phyloP scores from a whole-genome alignment of 768 basidiomycete genomes.

The Leccinum pellstonianum region DNA sequence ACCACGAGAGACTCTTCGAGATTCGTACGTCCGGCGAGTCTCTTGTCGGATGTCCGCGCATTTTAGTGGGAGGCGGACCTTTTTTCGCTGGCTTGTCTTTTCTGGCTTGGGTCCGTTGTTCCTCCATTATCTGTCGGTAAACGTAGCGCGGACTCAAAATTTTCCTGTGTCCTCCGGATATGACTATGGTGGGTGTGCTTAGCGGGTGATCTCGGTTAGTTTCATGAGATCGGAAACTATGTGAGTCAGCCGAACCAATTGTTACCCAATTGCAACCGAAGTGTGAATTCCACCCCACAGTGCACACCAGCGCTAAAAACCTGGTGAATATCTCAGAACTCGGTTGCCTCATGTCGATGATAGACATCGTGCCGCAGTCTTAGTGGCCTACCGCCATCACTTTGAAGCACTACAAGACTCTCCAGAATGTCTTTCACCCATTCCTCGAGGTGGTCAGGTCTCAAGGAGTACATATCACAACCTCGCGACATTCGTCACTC shows the following conservation, averaged over 20 bases:
- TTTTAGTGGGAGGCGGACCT: slow-evolving; percentile 37
- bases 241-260: no score
- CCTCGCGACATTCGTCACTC: slow-evolving; percentile 38
- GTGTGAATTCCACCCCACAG: not conserved
- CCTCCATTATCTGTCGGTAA: slow-evolving; percentile 9
- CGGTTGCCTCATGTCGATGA: slow-evolving; percentile 7
- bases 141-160: slow-evolving; percentile 4
- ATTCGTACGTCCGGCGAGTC: slow-evolving; percentile 69
- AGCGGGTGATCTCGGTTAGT: not conserved
- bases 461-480: slow-evolving; percentile 52
- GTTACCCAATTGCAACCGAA: slow-evolving; percentile 3
- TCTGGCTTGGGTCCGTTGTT: slow-evolving; percentile 4
- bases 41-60: slow-evolving; percentile 51
- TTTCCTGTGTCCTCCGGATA: not conserved
- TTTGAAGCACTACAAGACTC: slow-evolving; percentile 8
- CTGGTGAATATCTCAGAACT: not conserved
- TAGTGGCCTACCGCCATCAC: not conserved
- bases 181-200: not conserved
- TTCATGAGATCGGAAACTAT: no score
- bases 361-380: slow-evolving; percentile 8
- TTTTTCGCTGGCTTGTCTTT: slow-evolving; percentile 8
- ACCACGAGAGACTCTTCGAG: slow-evolving; percentile 87
- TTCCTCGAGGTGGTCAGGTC: slow-evolving; percentile 32
- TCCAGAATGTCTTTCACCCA: slow-evolving; percentile 30
- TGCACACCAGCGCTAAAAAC: not conserved